Evolutionary conservation across 352 stramenopile genomes (phyloP), one percentile per base, ranked within the genome.

Genomic region (Hyaloperonospora brassicae): DNA sequence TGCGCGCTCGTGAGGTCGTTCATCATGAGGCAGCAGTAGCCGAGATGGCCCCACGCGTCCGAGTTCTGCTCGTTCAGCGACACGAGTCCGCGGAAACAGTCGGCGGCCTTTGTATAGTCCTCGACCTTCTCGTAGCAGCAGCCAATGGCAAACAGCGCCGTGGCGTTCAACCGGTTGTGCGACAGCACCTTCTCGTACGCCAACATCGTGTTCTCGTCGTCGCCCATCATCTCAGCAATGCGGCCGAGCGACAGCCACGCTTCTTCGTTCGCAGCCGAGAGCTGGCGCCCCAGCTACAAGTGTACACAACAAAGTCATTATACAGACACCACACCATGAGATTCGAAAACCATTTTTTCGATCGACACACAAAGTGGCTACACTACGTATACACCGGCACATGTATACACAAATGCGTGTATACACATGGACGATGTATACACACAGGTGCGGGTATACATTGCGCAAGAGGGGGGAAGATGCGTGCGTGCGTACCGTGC

Each of bases 151-250:
- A 89, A 90, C 13, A 92, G 68, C 52, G 84, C 84, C 41, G 71
- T 84, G 24, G 79, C 72, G 62, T 93, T 93, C 56, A 93, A 55
- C 10, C 81, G 84, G 62, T 93, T 93, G 76, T 93, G 84, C 38
- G 79, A 89, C 43, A 93, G 66, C 47, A 89, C 84, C 62, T 93
- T 93, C 50, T 93, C 84, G 58, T 92, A 93, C 23, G 84, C 82
- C 42, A 90, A 52, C 73, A 93, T 86, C 30, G 82, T 92, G 70
- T 93, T 92, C 51, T 91, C 79, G 47, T 93, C 84, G 64, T 93
- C 81, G 55, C 81, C 84, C 84, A 93, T 93, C 77, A 93, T 88
- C 50, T 93, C 84, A n/a, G 84, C 79, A 53, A 93, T 92, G 55
- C 83, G 80, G 34, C 80, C 83, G 8, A 93, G 66, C 22, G 76